A percentile compares a stretch with the other conserved stretches of the same genome.
Conservation (phyloP, 257 asterid species). For the Penstemon barbatus region DNA sequence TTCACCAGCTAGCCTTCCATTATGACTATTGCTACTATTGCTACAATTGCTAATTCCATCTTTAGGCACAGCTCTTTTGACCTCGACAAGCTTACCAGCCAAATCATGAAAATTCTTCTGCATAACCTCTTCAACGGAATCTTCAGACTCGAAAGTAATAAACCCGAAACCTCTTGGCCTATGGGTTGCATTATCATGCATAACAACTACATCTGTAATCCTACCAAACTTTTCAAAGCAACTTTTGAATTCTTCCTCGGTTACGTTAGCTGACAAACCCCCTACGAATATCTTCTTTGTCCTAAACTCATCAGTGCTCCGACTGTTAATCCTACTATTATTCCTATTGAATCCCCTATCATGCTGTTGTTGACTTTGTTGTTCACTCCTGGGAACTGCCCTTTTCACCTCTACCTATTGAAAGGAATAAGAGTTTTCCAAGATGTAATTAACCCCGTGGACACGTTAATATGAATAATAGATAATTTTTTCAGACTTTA, state of each 20-base stretch:
- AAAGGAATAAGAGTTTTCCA: conserved; percentile 16
- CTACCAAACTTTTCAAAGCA: conserved; percentile 84
- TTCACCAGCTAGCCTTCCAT: conserved; percentile 48
- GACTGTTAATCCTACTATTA: conserved; percentile 44
- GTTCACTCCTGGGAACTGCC: conserved; percentile 88
- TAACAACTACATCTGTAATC: conserved; percentile 86
- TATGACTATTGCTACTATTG: conserved; percentile 38
- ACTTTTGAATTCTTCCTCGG: conserved; percentile 73
- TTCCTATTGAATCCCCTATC: conserved; percentile 49
- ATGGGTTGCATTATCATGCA: conserved; percentile 79
- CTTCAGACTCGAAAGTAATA: conserved; percentile 81
- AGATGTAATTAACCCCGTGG: conserved; percentile 14
- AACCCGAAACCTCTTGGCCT: conserved; percentile 98
- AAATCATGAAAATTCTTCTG: conserved; percentile 70
- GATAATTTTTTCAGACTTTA: not conserved
- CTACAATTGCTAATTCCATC: conserved; percentile 49
- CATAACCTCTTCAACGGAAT: conserved; percentile 79
- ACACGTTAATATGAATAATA: not conserved
- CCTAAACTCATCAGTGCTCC: conserved; percentile 60
- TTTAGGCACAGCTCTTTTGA: conserved; percentile 84
- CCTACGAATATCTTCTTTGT: conserved; percentile 94
- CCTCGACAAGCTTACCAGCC: conserved; percentile 85
- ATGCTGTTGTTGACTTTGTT: conserved; percentile 49
- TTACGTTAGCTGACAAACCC: conserved; percentile 79
- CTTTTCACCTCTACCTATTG: conserved; percentile 89